Base-by-base conservation (phyloP, 257 asterid species). In the Jasminum sambac region DNA sequence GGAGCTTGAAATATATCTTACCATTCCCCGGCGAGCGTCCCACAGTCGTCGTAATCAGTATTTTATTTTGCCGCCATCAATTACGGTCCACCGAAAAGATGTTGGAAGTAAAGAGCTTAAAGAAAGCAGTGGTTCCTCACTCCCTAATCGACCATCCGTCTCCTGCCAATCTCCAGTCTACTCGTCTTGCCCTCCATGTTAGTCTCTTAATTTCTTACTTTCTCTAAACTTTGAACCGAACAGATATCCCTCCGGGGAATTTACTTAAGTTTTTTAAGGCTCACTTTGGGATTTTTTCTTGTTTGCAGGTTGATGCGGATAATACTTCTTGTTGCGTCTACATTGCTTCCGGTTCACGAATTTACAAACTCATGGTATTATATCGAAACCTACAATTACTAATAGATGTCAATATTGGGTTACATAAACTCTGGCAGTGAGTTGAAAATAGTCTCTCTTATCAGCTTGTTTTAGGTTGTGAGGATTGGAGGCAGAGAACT, bases 121-220 rank as follows among this genome's bases (percentile, higher is more conserved):
- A 69, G 80, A 94, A 94, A 73, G 95, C 96, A 19, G 80, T 38
- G 24, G 82, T 94, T 34, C 96, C 99, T 26, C 44, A 79, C 36
- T 78, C 89, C 68, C 92, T 94, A 23, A 67, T 94, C 42, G 68
- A 83, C 10, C 77, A 89, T 65, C 96, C 99, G 46, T 94, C 97
- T 68, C 90, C 97, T 1, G 95, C 85, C 59, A 88, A 77, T 72
- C 82, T 91, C 67, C 97, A 89, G 72, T 83, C 97, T 48, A 87
- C 96, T 71, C 97, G 97, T 55, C 95, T 90, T 23, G 97, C 97
- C 25, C 78, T 94, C 81, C 92, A 83, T 65, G 96, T 89, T 63
- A 60, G 30, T 52, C 25, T 25, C 50, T 38, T n/a, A n/a, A n/a
- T 37, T 6, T 39, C 11, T 14, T 11, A 5, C 48, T 10, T 58